Percentiles rank a stretch among this genome's conserved stretches.
Evolutionary conservation across 768 basidiomycete species (phyloP).

Genomic region (Suillus bovinus): DNA sequence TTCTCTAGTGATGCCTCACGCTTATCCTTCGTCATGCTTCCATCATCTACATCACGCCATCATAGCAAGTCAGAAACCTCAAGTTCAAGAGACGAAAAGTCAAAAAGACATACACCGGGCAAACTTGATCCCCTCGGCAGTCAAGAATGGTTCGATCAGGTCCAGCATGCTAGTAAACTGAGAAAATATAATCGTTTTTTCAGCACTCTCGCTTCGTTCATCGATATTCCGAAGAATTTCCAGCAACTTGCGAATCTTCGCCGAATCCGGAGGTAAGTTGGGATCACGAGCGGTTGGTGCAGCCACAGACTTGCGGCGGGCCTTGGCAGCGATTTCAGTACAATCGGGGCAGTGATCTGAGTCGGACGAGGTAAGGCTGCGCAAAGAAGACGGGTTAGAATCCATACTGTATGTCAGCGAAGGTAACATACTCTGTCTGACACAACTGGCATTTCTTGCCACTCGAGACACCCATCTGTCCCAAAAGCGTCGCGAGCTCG

Average conservation of each 20-base stretch:
- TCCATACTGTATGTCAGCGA: neutral
- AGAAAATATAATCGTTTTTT: slow-evolving; percentile 97
- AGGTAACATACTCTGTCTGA: slow-evolving; percentile 57
- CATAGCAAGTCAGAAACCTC: slow-evolving; percentile 11
- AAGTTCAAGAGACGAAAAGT: slow-evolving; percentile 2
- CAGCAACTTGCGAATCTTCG: slow-evolving; percentile 86
- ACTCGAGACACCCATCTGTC: slow-evolving; percentile 58
- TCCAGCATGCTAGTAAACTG: slow-evolving; percentile 91
- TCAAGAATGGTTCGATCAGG: slow-evolving; percentile 83
- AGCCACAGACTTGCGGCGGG: slow-evolving; percentile 38
- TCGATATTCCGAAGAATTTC: slow-evolving; percentile 69
- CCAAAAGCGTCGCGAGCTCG: slow-evolving; percentile 75
- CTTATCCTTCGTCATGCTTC: slow-evolving; percentile 75
- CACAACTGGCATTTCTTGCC: slow-evolving; percentile 79
- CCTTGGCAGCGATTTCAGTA: slow-evolving; percentile 49
- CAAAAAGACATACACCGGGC: slow-evolving; percentile 73
- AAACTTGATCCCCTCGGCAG: slow-evolving; percentile 62
- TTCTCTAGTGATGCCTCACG: slow-evolving; percentile 74
- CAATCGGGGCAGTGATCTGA: slow-evolving; percentile 61
- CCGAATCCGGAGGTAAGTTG: slow-evolving; percentile 64
- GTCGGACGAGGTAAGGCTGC: slow-evolving; percentile 16
- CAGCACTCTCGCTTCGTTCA: slow-evolving; percentile 51
- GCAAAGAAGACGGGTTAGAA: slow-evolving; percentile 3
- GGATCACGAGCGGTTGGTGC: slow-evolving; percentile 24
- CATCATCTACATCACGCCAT: slow-evolving; percentile 65